Conservation (phyloP, 2,329 filamentous ascomycete species). For the Fusarium domesticum region DNA sequence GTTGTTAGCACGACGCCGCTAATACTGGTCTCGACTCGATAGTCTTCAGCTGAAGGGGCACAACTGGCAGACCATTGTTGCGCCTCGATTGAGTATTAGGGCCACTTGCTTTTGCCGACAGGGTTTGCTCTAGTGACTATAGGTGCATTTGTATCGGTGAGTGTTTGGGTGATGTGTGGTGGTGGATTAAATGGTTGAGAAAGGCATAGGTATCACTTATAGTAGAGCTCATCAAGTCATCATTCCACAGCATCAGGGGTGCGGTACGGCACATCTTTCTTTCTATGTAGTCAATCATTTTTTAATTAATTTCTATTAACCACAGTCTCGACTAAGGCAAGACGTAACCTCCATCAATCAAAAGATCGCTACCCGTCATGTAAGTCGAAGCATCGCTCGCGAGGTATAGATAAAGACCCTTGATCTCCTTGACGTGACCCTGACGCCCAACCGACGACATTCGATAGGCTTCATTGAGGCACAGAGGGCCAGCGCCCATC, state of each 20-base stretch:
- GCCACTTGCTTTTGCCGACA: too few species aligned
- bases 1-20: neutral
- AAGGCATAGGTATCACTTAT: too few species aligned
- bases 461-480: slow-evolving; percentile 45
- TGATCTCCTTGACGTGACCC: slow-evolving; percentile 63
- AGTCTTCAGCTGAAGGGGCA: neutral
- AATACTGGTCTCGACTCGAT: neutral
- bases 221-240: too few species aligned
- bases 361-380: slow-evolving; percentile 48
- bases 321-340: slow-evolving; percentile 9
- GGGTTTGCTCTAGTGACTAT: too few species aligned
- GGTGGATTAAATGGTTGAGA: too few species aligned
- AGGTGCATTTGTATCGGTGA: too few species aligned
- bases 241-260: too few species aligned
- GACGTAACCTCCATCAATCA: slow-evolving; percentile 43
- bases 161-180: too few species aligned
- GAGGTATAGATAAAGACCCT: slow-evolving; percentile 55
- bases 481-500: slow-evolving; percentile 46
- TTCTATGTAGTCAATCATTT: too few species aligned
- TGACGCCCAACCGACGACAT: slow-evolving; percentile 55
- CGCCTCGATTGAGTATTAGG: too few species aligned
- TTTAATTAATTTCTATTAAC: neutral
- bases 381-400: slow-evolving; percentile 51
- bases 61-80: neutral
- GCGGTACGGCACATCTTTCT: too few species aligned